Evolutionary conservation across 345 rosid genomes (phyloP).

Genomic region (Eucalyptus leucophloia): DNA sequence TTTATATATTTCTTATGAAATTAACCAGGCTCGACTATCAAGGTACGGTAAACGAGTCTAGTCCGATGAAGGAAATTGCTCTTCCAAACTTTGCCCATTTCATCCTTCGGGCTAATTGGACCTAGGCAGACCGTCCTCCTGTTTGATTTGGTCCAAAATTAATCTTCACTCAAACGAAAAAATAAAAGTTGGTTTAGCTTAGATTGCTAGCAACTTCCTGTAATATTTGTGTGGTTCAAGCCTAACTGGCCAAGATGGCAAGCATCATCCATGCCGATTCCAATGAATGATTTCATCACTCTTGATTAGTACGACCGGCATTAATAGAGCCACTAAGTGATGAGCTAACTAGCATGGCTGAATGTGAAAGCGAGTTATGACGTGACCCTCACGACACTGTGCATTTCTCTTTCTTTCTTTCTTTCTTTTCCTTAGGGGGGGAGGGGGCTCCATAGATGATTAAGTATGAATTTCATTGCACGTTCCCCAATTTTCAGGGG

Average conservation of each 20-base stretch:
- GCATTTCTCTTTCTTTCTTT: not conserved
- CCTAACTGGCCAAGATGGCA: not conserved
- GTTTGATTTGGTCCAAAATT: not conserved
- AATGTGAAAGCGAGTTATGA: not conserved
- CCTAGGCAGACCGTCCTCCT: not conserved
- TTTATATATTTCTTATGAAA: not conserved
- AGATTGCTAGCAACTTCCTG: not conserved
- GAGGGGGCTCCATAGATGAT: not conserved
- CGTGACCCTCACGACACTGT: not conserved
- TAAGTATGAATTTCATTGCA: not conserved
- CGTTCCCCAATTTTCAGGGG: not conserved
- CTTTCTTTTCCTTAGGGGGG: no score
- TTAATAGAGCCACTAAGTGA: rapidly evolving
- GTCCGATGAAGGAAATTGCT: not conserved
- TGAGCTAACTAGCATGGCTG: not conserved
- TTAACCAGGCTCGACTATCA: not conserved
- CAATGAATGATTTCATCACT: not conserved
- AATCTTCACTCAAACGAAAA: not conserved
- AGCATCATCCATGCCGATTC: not conserved
- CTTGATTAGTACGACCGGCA: not conserved
- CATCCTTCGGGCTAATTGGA: not conserved
- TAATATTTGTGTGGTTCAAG: not conserved
- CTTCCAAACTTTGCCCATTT: not conserved
- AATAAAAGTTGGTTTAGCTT: not conserved
- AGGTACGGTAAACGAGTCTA: not conserved